These are phyloP conservation scores for Verticillium alfalfae DNA, from an alignment of 2,329 filamentous ascomycete genomes.

Conservation along the genomic window DNA sequence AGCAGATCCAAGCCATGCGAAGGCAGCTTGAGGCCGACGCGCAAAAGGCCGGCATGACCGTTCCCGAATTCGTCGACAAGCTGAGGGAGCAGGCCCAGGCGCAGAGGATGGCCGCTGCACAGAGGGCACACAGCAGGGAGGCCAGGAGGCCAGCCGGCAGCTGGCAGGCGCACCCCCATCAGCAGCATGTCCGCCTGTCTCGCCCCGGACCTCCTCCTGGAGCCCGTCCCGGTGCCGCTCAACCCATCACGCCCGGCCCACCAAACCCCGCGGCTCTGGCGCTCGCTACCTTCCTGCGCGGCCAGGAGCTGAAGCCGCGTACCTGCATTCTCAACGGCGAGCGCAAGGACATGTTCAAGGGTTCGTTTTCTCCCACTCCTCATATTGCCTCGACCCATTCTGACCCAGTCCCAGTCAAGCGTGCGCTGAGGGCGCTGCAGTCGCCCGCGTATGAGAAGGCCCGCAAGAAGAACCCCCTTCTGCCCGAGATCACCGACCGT, in stretches of 20 bases:
- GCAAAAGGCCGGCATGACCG: conserved; percentile 75
- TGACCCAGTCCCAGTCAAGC: conserved; percentile 64
- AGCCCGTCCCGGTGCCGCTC: conserved; percentile 33
- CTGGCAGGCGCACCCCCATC: conserved; percentile 23
- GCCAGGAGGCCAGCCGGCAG: too few species aligned
- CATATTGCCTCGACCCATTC: background rate
- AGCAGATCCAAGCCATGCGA: conserved; percentile 83
- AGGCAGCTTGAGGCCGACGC: conserved; percentile 78
- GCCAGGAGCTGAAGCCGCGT: conserved; percentile 80
- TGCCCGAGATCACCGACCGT: conserved; percentile 84
- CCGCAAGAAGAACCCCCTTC: conserved; percentile 78
- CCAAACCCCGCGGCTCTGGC: conserved; percentile 86
- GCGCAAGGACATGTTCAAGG: conserved; percentile 97
- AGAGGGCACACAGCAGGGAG: conserved; percentile 22
- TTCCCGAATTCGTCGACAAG: conserved; percentile 75
- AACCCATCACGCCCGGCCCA: conserved; percentile 70
- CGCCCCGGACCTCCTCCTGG: conserved; percentile 22
- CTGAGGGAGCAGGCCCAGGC: conserved; percentile 52
- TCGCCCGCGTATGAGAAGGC: conserved; percentile 88
- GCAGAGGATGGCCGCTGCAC: conserved; percentile 35
- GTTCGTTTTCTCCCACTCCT: conserved; percentile 35
- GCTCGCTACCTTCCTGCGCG: conserved; percentile 79
- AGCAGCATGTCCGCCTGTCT: conserved; percentile 17
- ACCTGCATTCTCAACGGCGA: conserved; percentile 94
- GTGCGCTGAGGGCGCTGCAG: conserved; percentile 83